Conservation (phyloP, 768 basidiomycete species). For the Russula emetica region DNA sequence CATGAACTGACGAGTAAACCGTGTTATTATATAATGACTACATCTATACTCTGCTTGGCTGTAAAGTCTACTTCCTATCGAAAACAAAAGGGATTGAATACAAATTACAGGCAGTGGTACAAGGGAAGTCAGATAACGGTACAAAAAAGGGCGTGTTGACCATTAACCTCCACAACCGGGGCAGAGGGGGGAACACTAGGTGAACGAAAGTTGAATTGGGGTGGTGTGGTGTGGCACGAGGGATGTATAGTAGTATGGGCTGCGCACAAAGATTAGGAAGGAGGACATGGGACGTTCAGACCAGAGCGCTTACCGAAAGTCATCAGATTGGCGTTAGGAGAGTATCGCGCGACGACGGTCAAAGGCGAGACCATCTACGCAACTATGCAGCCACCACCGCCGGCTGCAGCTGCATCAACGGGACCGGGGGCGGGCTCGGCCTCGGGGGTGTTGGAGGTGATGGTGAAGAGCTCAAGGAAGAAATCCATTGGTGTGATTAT, state of each 20-base stretch:
- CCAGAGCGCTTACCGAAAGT: background rate
- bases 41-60: background rate
- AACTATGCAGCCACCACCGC: background rate
- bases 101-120: background rate
- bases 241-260: background rate
- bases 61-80: background rate
- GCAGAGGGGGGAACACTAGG: background rate
- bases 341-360: background rate
- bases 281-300: no score
- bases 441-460: background rate
- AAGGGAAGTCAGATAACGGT: background rate
- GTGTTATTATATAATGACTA: background rate
- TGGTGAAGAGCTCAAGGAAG: background rate
- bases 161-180: background rate
- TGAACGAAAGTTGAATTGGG: background rate
- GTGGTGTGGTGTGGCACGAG: background rate
- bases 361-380: background rate
- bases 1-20: background rate
- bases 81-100: background rate
- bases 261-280: background rate
- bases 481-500: background rate
- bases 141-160: constrained; percentile 6
- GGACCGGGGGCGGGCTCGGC: background rate
- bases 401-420: background rate
- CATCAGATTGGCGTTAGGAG: background rate